These are phyloP conservation scores for Knufia petricola DNA, from an alignment of 2,329 filamentous ascomycete genomes.

Conservation along the genomic window DNA sequence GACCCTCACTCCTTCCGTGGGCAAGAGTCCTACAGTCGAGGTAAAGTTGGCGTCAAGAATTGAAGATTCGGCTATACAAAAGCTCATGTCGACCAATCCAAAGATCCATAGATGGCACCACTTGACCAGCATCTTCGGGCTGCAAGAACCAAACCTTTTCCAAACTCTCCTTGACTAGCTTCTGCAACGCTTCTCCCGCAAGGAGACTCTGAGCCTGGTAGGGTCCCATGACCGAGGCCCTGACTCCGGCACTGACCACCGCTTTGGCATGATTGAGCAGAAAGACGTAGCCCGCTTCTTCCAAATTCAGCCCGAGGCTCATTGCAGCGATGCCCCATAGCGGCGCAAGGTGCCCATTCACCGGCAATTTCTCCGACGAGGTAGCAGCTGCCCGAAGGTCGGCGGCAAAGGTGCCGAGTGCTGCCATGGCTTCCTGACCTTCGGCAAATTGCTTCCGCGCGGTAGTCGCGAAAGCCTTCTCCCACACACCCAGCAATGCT, in stretches of 20 bases:
- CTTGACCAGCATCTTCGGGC: conserved; percentile 49
- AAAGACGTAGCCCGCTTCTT: conserved; percentile 51
- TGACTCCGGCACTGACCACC: conserved; percentile 52
- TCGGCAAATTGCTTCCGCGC: conserved; percentile 9
- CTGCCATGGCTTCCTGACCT: conserved; percentile 21
- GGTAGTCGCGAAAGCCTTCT: conserved; percentile 27
- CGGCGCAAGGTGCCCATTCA: conserved; percentile 50
- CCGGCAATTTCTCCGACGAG: conserved; percentile 27
- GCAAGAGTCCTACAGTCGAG: too few relatives aligned
- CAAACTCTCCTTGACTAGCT: conserved; percentile 42
- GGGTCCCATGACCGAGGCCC: conserved; percentile 55
- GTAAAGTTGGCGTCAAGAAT: too few relatives aligned
- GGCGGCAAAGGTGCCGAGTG: conserved; percentile 31
- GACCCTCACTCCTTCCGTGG: too few relatives aligned
- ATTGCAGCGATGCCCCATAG: conserved; percentile 49
- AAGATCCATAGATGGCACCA: conserved; percentile 52
- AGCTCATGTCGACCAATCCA: conserved; percentile 58
- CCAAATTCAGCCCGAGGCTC: conserved; percentile 43
- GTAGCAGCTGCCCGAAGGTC: conserved; percentile 28
- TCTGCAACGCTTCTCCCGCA: conserved; percentile 43
- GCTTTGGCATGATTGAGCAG: conserved; percentile 56
- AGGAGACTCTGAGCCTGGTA: conserved; percentile 54
- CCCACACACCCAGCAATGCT: conserved; percentile 52
- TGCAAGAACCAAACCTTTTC: conserved; percentile 38
- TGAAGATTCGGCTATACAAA: conserved; percentile 58